Conservation (phyloP, 768 basidiomycete species). For the Russula griseocarnosa region DNA sequence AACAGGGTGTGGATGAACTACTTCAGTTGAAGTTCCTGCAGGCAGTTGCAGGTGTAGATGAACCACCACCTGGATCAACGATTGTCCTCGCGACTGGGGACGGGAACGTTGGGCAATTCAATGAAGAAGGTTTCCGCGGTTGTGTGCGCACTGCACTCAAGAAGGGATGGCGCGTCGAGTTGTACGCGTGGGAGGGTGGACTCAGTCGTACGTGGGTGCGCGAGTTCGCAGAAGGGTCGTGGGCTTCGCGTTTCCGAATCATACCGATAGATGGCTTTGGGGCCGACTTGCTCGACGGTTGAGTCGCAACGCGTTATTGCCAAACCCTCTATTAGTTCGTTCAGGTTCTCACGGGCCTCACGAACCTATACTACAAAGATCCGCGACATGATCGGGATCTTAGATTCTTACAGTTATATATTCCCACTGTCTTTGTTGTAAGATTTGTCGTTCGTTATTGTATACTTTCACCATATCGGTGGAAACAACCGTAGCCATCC, state of each 20-base stretch:
- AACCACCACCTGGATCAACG: slow-evolving; percentile 60
- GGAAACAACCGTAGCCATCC: slow-evolving; percentile 1
- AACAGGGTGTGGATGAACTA: slow-evolving; percentile 94
- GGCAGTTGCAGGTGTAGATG: slow-evolving; percentile 67
- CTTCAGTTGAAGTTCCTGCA: slow-evolving; percentile 91
- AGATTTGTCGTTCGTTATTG: neutral
- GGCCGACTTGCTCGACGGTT: slow-evolving; percentile 38
- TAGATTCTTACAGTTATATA: slow-evolving; percentile 6
- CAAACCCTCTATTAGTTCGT: slow-evolving; percentile 9
- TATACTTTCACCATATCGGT: slow-evolving; percentile 1
- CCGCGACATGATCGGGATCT: slow-evolving; percentile 2
- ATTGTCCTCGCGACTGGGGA: slow-evolving; percentile 94
- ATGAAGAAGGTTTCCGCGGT: slow-evolving; percentile 87
- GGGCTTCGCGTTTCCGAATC: slow-evolving; percentile 34
- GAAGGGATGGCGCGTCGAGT: slow-evolving; percentile 91
- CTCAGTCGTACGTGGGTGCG: slow-evolving; percentile 74
- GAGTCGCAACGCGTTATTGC: slow-evolving; percentile 7
- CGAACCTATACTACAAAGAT: neutral
- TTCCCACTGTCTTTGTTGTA: neutral
- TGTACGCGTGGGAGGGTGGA: slow-evolving; percentile 88
- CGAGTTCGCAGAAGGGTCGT: slow-evolving; percentile 52
- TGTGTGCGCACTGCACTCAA: slow-evolving; percentile 81
- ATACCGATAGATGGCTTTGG: slow-evolving; percentile 39
- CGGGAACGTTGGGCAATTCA: slow-evolving; percentile 89
- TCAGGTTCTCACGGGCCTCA: slow-evolving; percentile 1